Percentiles rank a stretch among this genome's conserved stretches.
These are phyloP conservation scores for Hypoxylon sp. DNA, from an alignment of 2,329 filamentous ascomycete species.

Conservation along the genomic window DNA sequence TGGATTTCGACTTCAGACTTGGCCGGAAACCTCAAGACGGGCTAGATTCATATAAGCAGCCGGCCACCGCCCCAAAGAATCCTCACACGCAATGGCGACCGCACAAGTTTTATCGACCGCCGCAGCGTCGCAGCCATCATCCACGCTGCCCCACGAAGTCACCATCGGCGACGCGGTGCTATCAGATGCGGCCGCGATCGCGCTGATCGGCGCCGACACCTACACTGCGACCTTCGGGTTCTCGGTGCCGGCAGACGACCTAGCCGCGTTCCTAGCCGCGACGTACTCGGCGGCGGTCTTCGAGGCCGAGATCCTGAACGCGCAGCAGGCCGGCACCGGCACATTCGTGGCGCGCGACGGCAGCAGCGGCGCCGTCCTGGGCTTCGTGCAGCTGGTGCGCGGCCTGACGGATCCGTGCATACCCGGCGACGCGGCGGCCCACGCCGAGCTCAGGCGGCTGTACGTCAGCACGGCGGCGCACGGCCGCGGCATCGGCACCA, in stretches of 20 bases:
- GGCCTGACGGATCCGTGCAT: conserved; percentile 33
- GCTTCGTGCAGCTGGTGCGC: conserved; percentile 42
- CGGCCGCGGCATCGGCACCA: conserved; percentile 42
- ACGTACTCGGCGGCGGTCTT: conserved; percentile 37
- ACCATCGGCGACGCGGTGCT: conserved; percentile 31
- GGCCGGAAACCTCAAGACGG: not conserved
- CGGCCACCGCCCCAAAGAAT: not conserved
- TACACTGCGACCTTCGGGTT: conserved; percentile 42
- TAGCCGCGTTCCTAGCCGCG: conserved; percentile 35
- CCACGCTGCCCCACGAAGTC: conserved; percentile 18
- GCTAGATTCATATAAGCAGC: not conserved
- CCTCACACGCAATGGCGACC: conserved; percentile 13
- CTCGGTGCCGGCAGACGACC: conserved; percentile 36
- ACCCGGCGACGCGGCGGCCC: conserved; percentile 25
- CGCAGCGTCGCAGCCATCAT: not conserved
- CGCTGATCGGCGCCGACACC: conserved; percentile 38
- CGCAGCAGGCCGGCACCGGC: conserved; percentile 21
- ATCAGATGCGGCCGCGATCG: conserved; percentile 40
- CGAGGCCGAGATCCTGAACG: conserved; percentile 34
- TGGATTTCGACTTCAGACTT: not conserved
- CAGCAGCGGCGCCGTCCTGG: conserved; percentile 33
- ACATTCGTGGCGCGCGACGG: conserved; percentile 39
- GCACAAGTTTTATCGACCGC: conserved; percentile 15
- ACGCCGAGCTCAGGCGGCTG: conserved; percentile 42
- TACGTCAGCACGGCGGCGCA: conserved; percentile 43